Percentiles rank a stretch among this genome's conserved stretches.
phyloP scores from a whole-genome alignment of 1,284 basidiomycete species.

The Microbotryomycetes sp. region DNA sequence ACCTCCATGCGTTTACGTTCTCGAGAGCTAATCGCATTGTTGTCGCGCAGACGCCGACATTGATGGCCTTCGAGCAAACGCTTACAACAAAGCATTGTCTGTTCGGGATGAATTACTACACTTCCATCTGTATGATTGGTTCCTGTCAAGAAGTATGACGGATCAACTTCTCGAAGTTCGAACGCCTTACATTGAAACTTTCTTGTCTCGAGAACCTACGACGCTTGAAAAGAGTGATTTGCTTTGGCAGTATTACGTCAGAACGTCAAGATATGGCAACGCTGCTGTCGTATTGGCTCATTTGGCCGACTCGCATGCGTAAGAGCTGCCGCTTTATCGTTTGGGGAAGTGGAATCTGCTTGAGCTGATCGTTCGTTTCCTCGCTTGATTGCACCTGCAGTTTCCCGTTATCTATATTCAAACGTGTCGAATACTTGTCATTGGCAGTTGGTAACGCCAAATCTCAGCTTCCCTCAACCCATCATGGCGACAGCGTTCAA shows the following conservation, averaged over 20 bases:
- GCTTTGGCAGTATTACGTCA: slow-evolving; percentile 94
- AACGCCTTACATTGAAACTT: slow-evolving; percentile 76
- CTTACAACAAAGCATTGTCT: slow-evolving; percentile 73
- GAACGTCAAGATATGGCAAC: slow-evolving; percentile 72
- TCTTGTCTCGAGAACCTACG: slow-evolving; percentile 73
- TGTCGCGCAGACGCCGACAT: slow-evolving; percentile 48
- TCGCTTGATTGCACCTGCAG: slow-evolving; percentile 51
- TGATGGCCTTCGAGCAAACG: slow-evolving; percentile 62
- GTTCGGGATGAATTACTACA: slow-evolving; percentile 91
- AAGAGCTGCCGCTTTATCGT: slow-evolving; percentile 39
- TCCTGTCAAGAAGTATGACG: slow-evolving; percentile 67
- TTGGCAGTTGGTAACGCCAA: slow-evolving; percentile 93
- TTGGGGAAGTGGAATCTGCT: neutral
- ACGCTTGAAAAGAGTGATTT: slow-evolving; percentile 78
- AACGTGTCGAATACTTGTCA: slow-evolving; percentile 79
- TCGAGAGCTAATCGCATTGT: slow-evolving; percentile 19
- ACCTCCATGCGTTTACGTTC: slow-evolving; percentile 12
- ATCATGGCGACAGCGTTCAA: slow-evolving; percentile 71
- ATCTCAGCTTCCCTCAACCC: slow-evolving; percentile 62
- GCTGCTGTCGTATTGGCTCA: slow-evolving; percentile 82
- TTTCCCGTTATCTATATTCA: slow-evolving; percentile 51
- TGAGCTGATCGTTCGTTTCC: slow-evolving; percentile 1
- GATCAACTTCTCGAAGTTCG: slow-evolving; percentile 87
- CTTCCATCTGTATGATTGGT: slow-evolving; percentile 89
- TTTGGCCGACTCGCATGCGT: slow-evolving; percentile 81